Conservation (phyloP, 306 rosid genomes). For the Medicago truncatula region MtrunA17r5.0-ANR NC_053044.1:54702501-54703000, state of each 20-base stretch:
- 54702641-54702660: conserved; percentile 71
- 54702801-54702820: too few relatives aligned
- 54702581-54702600: conserved; percentile 79
- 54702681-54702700: conserved; percentile 49
- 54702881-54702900: not conserved
- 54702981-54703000: conserved; percentile 19
- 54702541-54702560: conserved; percentile 55
- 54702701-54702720: conserved; percentile 53
- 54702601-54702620: conserved; percentile 87
- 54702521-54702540: not conserved
- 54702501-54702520: not conserved
- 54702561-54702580: conserved; percentile 68
- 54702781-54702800: too few relatives aligned
- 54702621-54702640: conserved; percentile 86
- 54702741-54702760: conserved; percentile 92
- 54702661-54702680: conserved; percentile 43
- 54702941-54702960: not conserved
- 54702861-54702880: too few relatives aligned
- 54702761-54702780: conserved; percentile 27
- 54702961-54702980: not conserved
- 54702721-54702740: conserved; percentile 54
- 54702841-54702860: too few relatives aligned
- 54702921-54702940: not conserved
- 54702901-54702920: not conserved
- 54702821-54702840: too few relatives aligned